Evolutionary conservation across 768 basidiomycete genomes (phyloP), one percentile per base, ranked within the genome.

Genomic region (Holtermanniella nyarrowii): DNA sequence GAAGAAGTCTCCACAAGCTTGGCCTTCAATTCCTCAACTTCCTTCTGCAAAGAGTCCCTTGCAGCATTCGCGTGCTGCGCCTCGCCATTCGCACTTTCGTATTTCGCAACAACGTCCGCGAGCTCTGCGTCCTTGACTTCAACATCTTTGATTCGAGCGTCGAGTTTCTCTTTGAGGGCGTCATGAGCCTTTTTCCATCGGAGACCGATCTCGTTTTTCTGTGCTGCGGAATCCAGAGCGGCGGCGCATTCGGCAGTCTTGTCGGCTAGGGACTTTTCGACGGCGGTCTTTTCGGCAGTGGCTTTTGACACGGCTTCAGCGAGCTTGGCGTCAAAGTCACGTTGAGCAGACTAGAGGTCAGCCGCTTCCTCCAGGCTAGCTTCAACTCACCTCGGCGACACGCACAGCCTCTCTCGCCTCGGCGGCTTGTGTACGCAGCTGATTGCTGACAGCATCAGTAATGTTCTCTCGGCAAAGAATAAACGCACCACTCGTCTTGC

Each of bases 401-500:
- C 58, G 55, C 5, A 63, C 61, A 4, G 57, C 61, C 14, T 53
- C 57, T 13, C 55, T 49, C 2, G 63, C 61, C 24, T 61, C 51
- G 18, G 64, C 61, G 16, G 64, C 56, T 43, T 68, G 63, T 5
- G 21, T 43, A 14, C 66, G 57, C 5, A 68, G 58, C 3, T 57
- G 57, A 24, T 58, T 65, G 12, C 66, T 68, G 49, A 5, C n/a
- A 44, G 22, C 3, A 26, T 62, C 46, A 60, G 58, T 49, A 26
- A 7, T 4, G 23, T 22, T 14, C 39, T 41, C 22, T 2, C 14
- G 41, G 21, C 5, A 3, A 14, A 2, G 27, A 55, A 43, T 23
- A 10, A 18, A 75, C 80, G 51, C 62, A 93, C 86, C 78, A 79
- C 63, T 93, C 89, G 39, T 75, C 74, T 65, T 90, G 86, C 49